These are phyloP conservation scores for Verticillium nonalfalfae DNA, from an alignment of 2,329 filamentous ascomycete species.

Conservation along the genomic window DNA sequence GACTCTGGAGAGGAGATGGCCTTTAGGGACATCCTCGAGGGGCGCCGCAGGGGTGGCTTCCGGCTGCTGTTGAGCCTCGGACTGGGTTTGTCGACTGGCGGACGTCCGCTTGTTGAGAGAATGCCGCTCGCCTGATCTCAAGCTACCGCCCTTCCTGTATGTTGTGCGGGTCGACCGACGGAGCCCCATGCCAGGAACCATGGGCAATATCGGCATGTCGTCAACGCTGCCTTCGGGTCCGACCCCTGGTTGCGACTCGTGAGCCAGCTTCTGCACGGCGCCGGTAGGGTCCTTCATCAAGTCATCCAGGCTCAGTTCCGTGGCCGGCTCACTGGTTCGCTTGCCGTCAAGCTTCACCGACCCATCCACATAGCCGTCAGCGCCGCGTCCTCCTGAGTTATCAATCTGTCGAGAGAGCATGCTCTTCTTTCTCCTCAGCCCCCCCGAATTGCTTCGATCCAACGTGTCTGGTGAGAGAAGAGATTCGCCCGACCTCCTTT, in stretches of 20 bases:
- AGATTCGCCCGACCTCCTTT: conserved; percentile 65
- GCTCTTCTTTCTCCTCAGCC: conserved; percentile 81
- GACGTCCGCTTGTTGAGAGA: conserved; percentile 61
- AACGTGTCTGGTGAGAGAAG: conserved; percentile 49
- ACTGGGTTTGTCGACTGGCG: neutral
- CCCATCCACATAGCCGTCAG: conserved; percentile 71
- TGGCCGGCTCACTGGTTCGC: conserved; percentile 31
- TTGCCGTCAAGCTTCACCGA: conserved; percentile 73
- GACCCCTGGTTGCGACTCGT: conserved; percentile 44
- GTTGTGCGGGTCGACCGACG: conserved; percentile 88
- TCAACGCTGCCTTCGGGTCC: conserved; percentile 42
- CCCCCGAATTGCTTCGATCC: conserved; percentile 49
- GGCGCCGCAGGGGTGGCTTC: conserved; percentile 22
- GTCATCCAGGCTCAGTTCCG: conserved; percentile 67
- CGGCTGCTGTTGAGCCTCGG: conserved; percentile 28
- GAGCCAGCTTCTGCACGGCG: conserved; percentile 61
- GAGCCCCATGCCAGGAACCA: conserved; percentile 70
- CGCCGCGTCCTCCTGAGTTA: conserved; percentile 51
- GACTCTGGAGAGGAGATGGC: conserved; percentile 52
- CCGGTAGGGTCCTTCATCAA: conserved; percentile 74
- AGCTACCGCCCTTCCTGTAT: conserved; percentile 78
- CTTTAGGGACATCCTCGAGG: conserved; percentile 38
- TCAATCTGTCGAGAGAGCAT: conserved; percentile 93
- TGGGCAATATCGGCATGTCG: conserved; percentile 81
- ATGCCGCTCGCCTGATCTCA: conserved; percentile 70